Conservation (phyloP, 2,329 filamentous ascomycete species). For the Beauveria medogensis region DNA sequence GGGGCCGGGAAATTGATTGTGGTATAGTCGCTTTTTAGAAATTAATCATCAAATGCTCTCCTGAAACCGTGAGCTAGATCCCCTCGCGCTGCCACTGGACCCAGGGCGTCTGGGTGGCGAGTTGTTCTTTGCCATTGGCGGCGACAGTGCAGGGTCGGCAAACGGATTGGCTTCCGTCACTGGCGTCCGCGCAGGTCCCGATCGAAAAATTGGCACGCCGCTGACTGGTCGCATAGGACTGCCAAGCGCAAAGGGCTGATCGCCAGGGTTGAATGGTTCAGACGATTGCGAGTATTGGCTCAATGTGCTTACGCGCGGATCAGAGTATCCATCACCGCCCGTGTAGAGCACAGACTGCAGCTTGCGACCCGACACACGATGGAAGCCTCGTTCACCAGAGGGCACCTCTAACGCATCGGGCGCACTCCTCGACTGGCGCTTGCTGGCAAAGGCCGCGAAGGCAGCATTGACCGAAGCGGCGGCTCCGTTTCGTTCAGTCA, state of each 20-base stretch:
- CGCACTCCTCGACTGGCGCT: conserved; percentile 19
- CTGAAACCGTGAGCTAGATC: conserved; percentile 19
- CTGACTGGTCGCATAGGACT: conserved; percentile 53
- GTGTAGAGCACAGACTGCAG: conserved; percentile 53
- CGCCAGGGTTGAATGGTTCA: conserved; percentile 24
- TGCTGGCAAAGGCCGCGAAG: conserved; percentile 38
- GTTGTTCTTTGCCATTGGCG: conserved; percentile 20
- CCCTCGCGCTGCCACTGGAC: conserved; percentile 17
- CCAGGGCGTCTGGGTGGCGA: conserved; percentile 17
- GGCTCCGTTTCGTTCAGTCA: conserved; percentile 36
- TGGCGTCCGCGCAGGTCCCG: conserved; percentile 58
- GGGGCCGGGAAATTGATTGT: neutral
- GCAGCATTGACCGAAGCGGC: conserved; percentile 37
- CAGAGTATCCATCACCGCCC: conserved; percentile 56
- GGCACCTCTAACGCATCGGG: conserved; percentile 19
- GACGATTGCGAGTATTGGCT: conserved; percentile 46
- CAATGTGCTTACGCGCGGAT: conserved; percentile 35
- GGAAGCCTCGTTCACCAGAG: conserved; percentile 49
- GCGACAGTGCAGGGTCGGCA: conserved; percentile 24
- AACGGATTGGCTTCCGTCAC: conserved; percentile 48
- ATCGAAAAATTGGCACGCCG: conserved; percentile 51
- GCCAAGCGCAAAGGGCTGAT: conserved; percentile 42
- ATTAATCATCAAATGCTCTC: conserved; percentile 20
- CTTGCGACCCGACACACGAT: conserved; percentile 57
- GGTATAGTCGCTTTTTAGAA: conserved; percentile 6